Base-by-base conservation (phyloP, 2,329 filamentous ascomycete species). In the Parastagonospora nodorum region DNA sequence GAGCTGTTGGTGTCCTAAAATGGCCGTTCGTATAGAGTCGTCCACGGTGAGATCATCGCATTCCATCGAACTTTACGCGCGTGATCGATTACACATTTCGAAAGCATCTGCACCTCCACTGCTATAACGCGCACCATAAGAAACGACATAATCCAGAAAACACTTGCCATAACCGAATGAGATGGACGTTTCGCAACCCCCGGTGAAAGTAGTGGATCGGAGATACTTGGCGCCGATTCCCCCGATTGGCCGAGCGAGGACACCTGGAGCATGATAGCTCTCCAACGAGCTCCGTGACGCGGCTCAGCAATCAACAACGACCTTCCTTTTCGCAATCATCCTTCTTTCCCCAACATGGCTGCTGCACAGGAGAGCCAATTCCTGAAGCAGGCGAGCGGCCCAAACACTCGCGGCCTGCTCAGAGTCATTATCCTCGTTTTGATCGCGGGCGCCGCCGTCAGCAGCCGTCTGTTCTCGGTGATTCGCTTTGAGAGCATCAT, bases 401-500 rank as follows among this genome's bases (percentile, higher is more conserved):
- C 87, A 76, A 97, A 87, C 75, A 90, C 90, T 57, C 87, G 92
- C 75, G 88, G 90, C 60, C 78, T 97, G 68, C 81, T 99, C 60
- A 87, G 92, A 72, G 86, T 97, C 65, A 83, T 95, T 70, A 99
- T 99, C 78, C 86, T 99, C 66, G 83, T 82, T 70, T 85, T 93
- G 71, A 97, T 99, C 76, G 94, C 94, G 60, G 92, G 85, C 51
- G 92, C 94, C 57, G 92, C 93, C 63, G 85, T 97, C 71, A 86
- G 92, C 63, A 96, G 92, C 77, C 90, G 94, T 77, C 82, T 99
- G 64, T 99, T 99, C 83, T 97, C 92, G 69, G 94, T 99, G 63
- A 97, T 99, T 77, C 89, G 94, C 64, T 99, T 99, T 74, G 94
- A 99, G 80, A 96, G 91, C 79, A 99, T 99, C 72, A 99, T 99